A percentile compares a stretch with the other conserved stretches of the same genome.
phyloP scores from a whole-genome alignment of 208 protist genomes.

The Acanthamoeba royreba region DNA sequence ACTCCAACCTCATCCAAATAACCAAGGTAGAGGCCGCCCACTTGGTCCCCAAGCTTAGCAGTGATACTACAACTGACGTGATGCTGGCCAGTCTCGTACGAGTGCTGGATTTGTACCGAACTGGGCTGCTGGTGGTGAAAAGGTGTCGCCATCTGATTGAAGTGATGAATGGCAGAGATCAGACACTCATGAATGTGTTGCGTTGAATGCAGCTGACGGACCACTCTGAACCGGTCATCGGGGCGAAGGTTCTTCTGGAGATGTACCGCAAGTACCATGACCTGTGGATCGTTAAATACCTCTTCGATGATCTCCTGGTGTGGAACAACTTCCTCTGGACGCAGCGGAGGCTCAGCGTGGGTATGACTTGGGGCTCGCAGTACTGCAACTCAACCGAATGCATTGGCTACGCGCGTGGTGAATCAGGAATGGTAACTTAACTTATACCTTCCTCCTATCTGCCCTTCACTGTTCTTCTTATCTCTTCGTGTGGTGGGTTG shows the following conservation, averaged over 20 bases:
- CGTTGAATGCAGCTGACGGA: background rate
- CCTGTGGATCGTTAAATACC: background rate
- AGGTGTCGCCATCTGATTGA: background rate
- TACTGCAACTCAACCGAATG: background rate
- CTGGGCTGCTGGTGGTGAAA: background rate
- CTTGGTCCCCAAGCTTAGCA: background rate
- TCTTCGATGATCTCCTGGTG: background rate
- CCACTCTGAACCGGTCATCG: background rate
- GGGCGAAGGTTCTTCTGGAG: background rate
- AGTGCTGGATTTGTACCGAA: background rate
- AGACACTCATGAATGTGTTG: no score
- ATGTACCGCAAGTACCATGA: background rate
- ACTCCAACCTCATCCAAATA: slow-evolving; percentile 15
- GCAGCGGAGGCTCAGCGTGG: background rate
- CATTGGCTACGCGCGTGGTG: background rate
- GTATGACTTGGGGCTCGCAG: background rate
- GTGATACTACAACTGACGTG: background rate
- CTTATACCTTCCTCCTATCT: background rate
- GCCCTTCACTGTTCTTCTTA: no score
- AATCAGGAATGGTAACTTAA: background rate
- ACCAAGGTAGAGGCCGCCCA: background rate
- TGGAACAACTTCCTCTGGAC: background rate
- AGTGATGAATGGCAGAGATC: background rate
- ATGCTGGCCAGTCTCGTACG: background rate
- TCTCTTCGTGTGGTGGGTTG: background rate